These are phyloP conservation scores for Bertia moriformis DNA, from an alignment of 2,329 filamentous ascomycete species.

Conservation along the genomic window DNA sequence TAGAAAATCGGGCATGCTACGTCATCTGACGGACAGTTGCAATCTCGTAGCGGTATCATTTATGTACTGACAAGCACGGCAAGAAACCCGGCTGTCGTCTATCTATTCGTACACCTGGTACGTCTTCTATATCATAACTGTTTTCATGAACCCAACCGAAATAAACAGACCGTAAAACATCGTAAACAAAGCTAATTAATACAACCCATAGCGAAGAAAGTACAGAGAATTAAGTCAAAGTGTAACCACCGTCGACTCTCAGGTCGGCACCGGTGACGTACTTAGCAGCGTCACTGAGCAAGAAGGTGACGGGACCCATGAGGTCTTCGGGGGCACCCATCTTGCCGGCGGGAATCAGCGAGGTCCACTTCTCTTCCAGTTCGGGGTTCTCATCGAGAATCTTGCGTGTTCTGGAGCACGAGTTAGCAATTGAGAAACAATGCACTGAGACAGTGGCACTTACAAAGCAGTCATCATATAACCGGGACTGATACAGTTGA, in stretches of 20 bases:
- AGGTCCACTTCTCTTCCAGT: slow-evolving; percentile 79
- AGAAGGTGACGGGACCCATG: slow-evolving; percentile 81
- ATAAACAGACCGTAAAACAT: no score
- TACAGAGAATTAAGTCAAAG: slow-evolving; percentile 51
- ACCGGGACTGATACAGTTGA: slow-evolving; percentile 88
- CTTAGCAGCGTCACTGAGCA: slow-evolving; percentile 63
- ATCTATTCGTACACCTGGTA: no score
- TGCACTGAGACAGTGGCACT: no score
- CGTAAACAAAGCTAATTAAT: no score
- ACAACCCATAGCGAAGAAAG: no score
- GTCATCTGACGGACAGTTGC: no score
- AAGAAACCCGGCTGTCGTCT: no score
- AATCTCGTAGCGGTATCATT: no score
- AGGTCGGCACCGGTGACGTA: slow-evolving; percentile 66
- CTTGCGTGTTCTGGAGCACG: slow-evolving; percentile 54
- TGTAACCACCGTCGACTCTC: slow-evolving; percentile 78
- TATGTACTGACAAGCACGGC: no score
- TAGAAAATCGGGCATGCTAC: no score
- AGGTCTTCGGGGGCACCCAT: slow-evolving; percentile 87
- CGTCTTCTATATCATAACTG: no score
- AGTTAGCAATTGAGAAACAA: slow-evolving; percentile 1
- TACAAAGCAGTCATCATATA: slow-evolving; percentile 93
- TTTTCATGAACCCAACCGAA: no score
- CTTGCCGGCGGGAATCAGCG: slow-evolving; percentile 79
- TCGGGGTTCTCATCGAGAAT: slow-evolving; percentile 89